A percentile compares a stretch with the other conserved stretches of the same genome.
These are phyloP conservation scores for Pseudogymnoascus sp. DNA, from an alignment of 2,329 filamentous ascomycete species.

Conservation along the genomic window DNA sequence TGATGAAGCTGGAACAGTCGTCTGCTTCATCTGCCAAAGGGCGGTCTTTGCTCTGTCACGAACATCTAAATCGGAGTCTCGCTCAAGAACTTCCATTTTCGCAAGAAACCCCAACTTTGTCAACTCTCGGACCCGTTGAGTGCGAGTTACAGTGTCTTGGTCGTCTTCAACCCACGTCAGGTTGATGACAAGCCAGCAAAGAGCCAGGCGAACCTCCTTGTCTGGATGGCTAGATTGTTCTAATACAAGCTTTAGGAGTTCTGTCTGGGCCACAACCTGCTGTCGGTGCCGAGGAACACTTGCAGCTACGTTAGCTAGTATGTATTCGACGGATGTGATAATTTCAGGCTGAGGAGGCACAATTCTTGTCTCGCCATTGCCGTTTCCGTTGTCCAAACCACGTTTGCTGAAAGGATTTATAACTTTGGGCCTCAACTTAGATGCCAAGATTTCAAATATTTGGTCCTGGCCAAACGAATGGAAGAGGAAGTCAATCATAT, in stretches of 20 bases:
- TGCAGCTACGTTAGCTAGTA: conserved; percentile 83
- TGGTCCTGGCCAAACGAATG: conserved; percentile 65
- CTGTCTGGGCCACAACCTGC: conserved; percentile 66
- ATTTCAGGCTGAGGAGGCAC: conserved; percentile 59
- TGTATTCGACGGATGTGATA: conserved; percentile 67
- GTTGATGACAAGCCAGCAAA: conserved; percentile 81
- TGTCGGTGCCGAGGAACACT: conserved; percentile 71
- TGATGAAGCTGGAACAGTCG: background rate
- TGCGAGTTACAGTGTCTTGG: conserved; percentile 55
- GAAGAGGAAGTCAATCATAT: conserved; percentile 83
- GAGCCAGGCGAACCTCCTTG: conserved; percentile 64
- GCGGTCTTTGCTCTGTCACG: conserved; percentile 77
- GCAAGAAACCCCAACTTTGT: conserved; percentile 62
- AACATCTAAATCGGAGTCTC: conserved; percentile 73
- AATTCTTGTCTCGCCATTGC: conserved; percentile 39
- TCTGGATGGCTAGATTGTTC: conserved; percentile 67
- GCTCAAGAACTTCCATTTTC: conserved; percentile 53
- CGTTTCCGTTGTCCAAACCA: conserved; percentile 16
- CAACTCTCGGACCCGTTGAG: conserved; percentile 60
- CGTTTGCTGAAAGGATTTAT: conserved; percentile 46
- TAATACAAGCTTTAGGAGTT: conserved; percentile 64
- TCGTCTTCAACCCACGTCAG: conserved; percentile 75
- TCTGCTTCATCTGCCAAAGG: conserved; percentile 55
- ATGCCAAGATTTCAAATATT: conserved; percentile 71
- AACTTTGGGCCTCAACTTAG: conserved; percentile 62